Evolutionary conservation across 2,329 filamentous ascomycete genomes (phyloP).

Genomic region (Emergomyces pasteurianus): DNA sequence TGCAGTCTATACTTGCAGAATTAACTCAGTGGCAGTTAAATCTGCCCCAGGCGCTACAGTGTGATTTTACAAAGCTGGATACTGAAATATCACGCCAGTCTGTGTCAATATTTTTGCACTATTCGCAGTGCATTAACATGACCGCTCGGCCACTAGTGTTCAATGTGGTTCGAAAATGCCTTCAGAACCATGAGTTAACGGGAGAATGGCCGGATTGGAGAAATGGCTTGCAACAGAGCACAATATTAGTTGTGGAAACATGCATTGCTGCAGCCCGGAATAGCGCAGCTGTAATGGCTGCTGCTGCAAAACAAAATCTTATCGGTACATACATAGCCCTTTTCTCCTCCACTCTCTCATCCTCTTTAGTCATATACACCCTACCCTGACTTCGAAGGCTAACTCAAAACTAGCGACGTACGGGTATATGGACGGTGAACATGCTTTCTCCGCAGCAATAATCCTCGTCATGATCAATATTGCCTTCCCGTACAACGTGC

Average conservation of each 20-base stretch:
- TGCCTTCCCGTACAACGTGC: conserved; percentile 37
- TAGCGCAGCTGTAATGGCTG: conserved; percentile 38
- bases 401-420: conserved; percentile 34
- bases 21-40: conserved; percentile 40
- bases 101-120: conserved; percentile 43
- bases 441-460: conserved; percentile 43
- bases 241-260: conserved; percentile 41
- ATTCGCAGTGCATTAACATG: conserved; percentile 49
- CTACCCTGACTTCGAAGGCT: background rate
- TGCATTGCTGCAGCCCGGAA: conserved; percentile 41
- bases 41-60: conserved; percentile 37
- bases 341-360: background rate
- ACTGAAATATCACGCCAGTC: conserved; percentile 36
- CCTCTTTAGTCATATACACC: too few relatives aligned
- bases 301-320: conserved; percentile 38
- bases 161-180: conserved; percentile 40
- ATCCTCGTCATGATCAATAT: conserved; percentile 45
- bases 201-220: conserved; percentile 30
- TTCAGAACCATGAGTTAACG: conserved; percentile 27
- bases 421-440: conserved; percentile 47
- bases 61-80: conserved; percentile 37
- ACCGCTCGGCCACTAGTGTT: conserved; percentile 43
- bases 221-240: conserved; percentile 37
- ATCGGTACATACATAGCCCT: conserved; percentile 32
- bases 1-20: conserved; percentile 40